Conservation (phyloP, 208 protist genomes). For the Entamoeba invadens region DNA sequence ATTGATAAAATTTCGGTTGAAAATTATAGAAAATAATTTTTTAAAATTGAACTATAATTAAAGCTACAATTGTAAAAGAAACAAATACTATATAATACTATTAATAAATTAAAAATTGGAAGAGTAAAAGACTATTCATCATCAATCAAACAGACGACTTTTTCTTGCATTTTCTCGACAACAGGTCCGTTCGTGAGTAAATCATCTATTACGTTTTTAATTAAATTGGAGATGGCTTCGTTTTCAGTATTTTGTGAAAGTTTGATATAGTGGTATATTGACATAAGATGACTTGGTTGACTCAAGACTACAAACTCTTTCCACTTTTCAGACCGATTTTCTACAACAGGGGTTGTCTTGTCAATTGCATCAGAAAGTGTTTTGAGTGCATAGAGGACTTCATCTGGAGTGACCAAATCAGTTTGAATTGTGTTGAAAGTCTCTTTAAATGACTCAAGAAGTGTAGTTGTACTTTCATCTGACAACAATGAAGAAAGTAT, state of each 20-base stretch:
- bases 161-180: neutral
- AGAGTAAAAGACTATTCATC: too few species aligned
- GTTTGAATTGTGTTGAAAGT: neutral
- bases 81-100: too few species aligned
- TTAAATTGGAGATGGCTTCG: neutral
- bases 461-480: too few species aligned
- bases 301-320: neutral
- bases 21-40: too few species aligned
- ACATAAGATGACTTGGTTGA: neutral
- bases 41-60: too few species aligned
- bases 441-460: too few species aligned
- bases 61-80: too few species aligned
- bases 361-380: neutral
- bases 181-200: neutral
- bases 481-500: too few species aligned
- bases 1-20: too few species aligned
- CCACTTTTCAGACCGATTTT: neutral
- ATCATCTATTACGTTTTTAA: neutral
- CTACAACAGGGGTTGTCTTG: neutral
- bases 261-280: neutral
- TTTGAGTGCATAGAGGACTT: neutral
- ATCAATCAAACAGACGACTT: neutral
- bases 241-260: neutral
- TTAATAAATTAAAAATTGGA: too few species aligned
- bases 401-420: neutral